Evolutionary conservation across 352 stramenopile species (phyloP).

Genomic region (Phytophthora foliorum): DNA sequence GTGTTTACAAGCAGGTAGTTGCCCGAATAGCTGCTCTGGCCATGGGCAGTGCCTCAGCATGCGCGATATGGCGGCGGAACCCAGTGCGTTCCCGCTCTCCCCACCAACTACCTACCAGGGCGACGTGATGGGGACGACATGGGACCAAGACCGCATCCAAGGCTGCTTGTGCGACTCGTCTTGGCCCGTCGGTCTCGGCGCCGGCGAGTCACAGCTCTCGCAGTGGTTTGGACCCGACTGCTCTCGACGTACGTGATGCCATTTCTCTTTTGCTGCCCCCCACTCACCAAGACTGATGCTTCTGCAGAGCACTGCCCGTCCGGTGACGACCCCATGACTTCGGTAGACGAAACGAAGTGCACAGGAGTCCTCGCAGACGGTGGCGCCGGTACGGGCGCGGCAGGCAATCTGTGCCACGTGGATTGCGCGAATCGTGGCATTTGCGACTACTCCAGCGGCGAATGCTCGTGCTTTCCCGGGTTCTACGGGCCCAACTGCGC

Average conservation of each 20-base stretch:
- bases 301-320: slow-evolving; percentile 81
- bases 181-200: slow-evolving; percentile 76
- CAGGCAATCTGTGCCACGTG: slow-evolving; percentile 76
- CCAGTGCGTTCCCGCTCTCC: slow-evolving; percentile 70
- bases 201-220: slow-evolving; percentile 79
- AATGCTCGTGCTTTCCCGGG: slow-evolving; percentile 75
- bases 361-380: slow-evolving; percentile 48
- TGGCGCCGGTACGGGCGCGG: slow-evolving; percentile 44
- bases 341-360: slow-evolving; percentile 90
- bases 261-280: neutral
- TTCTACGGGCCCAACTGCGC: slow-evolving; percentile 87
- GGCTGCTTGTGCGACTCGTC: slow-evolving; percentile 86
- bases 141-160: slow-evolving; percentile 81
- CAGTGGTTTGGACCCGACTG: slow-evolving; percentile 93
- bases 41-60: slow-evolving; percentile 83
- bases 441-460: slow-evolving; percentile 76
- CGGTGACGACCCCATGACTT: slow-evolving; percentile 88
- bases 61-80: slow-evolving; percentile 54
- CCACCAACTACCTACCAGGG: slow-evolving; percentile 61
- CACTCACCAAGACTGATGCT: neutral
- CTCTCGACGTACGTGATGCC: slow-evolving; percentile 57
- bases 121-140: slow-evolving; percentile 65
- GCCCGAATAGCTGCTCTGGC: slow-evolving; percentile 73
- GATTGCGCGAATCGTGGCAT: slow-evolving; percentile 83
- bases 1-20: slow-evolving; percentile 29